Evolutionary conservation across 805 yeast genomes (phyloP).

Genomic region (Candida loeiensis): DNA sequence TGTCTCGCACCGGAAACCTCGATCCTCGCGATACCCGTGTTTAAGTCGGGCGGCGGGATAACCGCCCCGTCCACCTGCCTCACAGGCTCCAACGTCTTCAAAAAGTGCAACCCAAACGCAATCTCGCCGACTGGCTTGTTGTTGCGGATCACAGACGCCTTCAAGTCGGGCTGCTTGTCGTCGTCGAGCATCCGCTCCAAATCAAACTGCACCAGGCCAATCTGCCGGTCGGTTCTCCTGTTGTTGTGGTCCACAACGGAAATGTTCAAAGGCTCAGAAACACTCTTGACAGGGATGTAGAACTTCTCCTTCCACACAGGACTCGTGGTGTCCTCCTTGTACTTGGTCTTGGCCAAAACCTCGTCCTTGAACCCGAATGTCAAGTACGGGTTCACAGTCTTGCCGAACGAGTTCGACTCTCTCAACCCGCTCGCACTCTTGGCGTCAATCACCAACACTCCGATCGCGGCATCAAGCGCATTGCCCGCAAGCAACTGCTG

Average conservation of each 20-base stretch:
- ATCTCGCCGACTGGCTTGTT: slow-evolving; percentile 80
- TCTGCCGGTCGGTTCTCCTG: slow-evolving; percentile 68
- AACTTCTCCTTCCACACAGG: slow-evolving; percentile 87
- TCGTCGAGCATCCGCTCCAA: slow-evolving; percentile 60
- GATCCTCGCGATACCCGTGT: slow-evolving; percentile 84
- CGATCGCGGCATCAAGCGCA: slow-evolving; percentile 75
- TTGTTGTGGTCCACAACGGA: slow-evolving; percentile 75
- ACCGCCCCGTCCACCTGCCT: slow-evolving; percentile 75
- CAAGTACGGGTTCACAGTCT: slow-evolving; percentile 88
- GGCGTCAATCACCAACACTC: slow-evolving; percentile 71
- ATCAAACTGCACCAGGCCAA: slow-evolving; percentile 76
- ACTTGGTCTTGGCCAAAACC: slow-evolving; percentile 65
- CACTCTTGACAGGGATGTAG: slow-evolving; percentile 64
- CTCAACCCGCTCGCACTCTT: slow-evolving; percentile 65
- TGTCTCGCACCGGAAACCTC: slow-evolving; percentile 64
- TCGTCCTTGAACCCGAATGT: slow-evolving; percentile 59
- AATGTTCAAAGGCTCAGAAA: slow-evolving; percentile 79
- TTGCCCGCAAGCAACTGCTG: slow-evolving; percentile 87
- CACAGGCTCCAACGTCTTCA: slow-evolving; percentile 66
- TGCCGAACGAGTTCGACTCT: slow-evolving; percentile 67
- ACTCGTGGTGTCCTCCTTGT: slow-evolving; percentile 58
- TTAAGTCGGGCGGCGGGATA: slow-evolving; percentile 85
- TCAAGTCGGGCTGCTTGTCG: slow-evolving; percentile 46
- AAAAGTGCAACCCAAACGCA: slow-evolving; percentile 64
- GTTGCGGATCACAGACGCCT: slow-evolving; percentile 67